A percentile compares a stretch with the other conserved stretches of the same genome.
phyloP scores from a whole-genome alignment of 306 rosid species.

The Medicago arabica region DNA sequence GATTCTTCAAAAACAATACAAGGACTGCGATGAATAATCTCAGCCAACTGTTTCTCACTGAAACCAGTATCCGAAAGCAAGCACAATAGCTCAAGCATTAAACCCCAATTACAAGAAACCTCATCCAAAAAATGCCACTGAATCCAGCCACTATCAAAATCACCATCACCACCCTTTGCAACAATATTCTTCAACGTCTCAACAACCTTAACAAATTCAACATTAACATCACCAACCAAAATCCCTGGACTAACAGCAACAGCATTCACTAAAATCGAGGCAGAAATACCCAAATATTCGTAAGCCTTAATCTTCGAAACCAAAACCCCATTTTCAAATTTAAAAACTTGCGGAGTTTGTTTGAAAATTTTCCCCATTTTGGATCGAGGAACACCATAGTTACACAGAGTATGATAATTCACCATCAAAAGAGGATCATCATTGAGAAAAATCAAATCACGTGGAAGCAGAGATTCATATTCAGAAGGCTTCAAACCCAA shows the following conservation, averaged over 20 bases:
- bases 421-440: conserved; percentile 66
- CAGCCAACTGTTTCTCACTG: conserved; percentile 50
- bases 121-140: conserved; percentile 48
- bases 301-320: conserved; percentile 57
- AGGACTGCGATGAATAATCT: conserved; percentile 49
- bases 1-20: conserved; percentile 70
- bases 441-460: conserved; percentile 56
- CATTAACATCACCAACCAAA: conserved; percentile 65
- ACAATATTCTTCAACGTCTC: conserved; percentile 53
- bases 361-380: conserved; percentile 66
- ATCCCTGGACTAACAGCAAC: conserved; percentile 61
- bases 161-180: conserved; percentile 42
- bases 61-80: conserved; percentile 50
- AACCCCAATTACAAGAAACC: conserved; percentile 61
- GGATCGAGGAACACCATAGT: conserved; percentile 64
- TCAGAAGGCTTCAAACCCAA: conserved; percentile 75
- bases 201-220: conserved; percentile 56
- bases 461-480: conserved; percentile 64
- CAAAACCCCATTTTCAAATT: conserved; percentile 57
- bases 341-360: conserved; percentile 55
- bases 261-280: conserved; percentile 39
- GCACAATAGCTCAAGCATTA: conserved; percentile 55
- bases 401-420: conserved; percentile 61
- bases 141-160: conserved; percentile 51
- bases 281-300: conserved; percentile 59